These are phyloP conservation scores for Chaetomiaceae sp. DNA, from an alignment of 2,329 filamentous ascomycete species.

Conservation along the genomic window DNA sequence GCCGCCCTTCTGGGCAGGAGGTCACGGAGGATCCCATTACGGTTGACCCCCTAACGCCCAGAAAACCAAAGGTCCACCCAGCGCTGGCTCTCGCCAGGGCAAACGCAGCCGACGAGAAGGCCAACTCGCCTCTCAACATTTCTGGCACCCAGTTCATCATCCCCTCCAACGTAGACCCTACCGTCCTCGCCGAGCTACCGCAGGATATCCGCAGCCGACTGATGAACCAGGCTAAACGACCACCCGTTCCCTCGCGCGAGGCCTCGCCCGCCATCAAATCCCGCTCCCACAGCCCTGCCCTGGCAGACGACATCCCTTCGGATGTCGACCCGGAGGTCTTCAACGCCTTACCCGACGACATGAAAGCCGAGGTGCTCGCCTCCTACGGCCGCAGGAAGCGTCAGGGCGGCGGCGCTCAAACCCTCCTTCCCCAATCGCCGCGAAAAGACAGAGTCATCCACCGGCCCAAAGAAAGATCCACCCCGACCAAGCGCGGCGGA, in stretches of 20 bases:
- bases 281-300: constrained; percentile 37
- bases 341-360: constrained; percentile 74
- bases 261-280: constrained; percentile 34
- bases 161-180: constrained; percentile 74
- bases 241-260: constrained; percentile 27
- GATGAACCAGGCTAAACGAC: constrained; percentile 50
- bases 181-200: constrained; percentile 79
- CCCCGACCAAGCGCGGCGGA: constrained; percentile 62
- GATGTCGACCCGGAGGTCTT: constrained; percentile 85
- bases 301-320: constrained; percentile 50
- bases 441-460: constrained; percentile 52
- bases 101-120: constrained; percentile 47
- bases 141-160: constrained; percentile 89
- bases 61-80: constrained; percentile 51
- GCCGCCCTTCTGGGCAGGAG: constrained; percentile 27
- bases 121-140: constrained; percentile 69
- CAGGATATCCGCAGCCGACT: constrained; percentile 76
- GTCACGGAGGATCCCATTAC: constrained; percentile 48
- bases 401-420: constrained; percentile 10
- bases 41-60: constrained; percentile 50
- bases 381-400: constrained; percentile 52
- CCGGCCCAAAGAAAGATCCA: constrained; percentile 48
- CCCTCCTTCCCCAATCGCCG: constrained; percentile 46
- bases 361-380: constrained; percentile 76
- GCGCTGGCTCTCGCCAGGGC: constrained; percentile 49